Percentiles rank a stretch among this genome's conserved stretches.
Conservation (phyloP, 495 filamentous ascomycete genomes). For the Jackrogersella multiformis region DNA sequence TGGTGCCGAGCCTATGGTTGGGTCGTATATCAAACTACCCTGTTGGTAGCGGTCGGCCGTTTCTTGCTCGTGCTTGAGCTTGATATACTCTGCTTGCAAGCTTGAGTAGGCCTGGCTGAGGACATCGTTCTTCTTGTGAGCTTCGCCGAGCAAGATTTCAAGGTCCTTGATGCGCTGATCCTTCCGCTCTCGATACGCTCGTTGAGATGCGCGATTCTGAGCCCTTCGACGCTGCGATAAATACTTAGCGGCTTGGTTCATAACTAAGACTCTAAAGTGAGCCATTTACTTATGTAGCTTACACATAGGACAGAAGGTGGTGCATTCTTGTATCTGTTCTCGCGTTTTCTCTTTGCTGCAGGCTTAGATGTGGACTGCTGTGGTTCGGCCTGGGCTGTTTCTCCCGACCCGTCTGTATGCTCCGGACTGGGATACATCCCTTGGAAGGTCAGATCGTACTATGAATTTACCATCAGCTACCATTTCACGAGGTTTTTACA, state of each 20-base stretch:
- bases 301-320: conserved; percentile 59
- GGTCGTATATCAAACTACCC: conserved; percentile 29
- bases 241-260: conserved; percentile 33
- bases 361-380: conserved; percentile 51
- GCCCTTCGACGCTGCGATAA: conserved; percentile 60
- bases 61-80: conserved; percentile 48
- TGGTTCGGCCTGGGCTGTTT: conserved; percentile 50
- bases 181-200: conserved; percentile 86
- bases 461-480: conserved; percentile 21
- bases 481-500: neutral
- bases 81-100: conserved; percentile 54
- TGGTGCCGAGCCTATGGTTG: conserved; percentile 22
- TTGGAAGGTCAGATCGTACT: conserved; percentile 51
- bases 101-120: conserved; percentile 53
- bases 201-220: conserved; percentile 70
- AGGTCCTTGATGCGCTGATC: conserved; percentile 84
- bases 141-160: conserved; percentile 74
- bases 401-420: conserved; percentile 42
- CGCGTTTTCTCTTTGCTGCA: conserved; percentile 56
- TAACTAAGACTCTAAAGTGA: neutral
- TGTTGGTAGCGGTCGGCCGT: conserved; percentile 34
- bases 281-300: conserved; percentile 40
- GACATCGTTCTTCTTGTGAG: conserved; percentile 55
- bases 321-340: conserved; percentile 62
- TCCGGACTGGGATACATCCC: conserved; percentile 52